These are phyloP conservation scores for Trichomonascus vanleenenianus DNA, from an alignment of 805 yeast species.

Conservation along the genomic window DNA sequence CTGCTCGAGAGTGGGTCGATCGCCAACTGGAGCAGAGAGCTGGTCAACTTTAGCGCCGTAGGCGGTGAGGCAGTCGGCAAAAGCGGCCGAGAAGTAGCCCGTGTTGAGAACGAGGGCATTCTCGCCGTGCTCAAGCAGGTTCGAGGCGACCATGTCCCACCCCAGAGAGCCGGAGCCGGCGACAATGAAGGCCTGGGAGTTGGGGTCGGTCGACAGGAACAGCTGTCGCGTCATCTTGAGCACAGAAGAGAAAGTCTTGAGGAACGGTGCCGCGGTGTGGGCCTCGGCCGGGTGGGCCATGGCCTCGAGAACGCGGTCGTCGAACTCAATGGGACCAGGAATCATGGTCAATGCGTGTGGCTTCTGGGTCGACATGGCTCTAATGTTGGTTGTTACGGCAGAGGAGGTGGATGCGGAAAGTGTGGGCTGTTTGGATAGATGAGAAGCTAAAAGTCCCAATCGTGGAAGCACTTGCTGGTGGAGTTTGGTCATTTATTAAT, in stretches of 20 bases:
- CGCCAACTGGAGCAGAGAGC: slow-evolving; percentile 67
- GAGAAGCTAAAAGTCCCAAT: background rate
- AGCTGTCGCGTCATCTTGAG: slow-evolving; percentile 62
- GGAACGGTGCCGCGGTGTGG: slow-evolving; percentile 85
- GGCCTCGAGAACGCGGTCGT: slow-evolving; percentile 69
- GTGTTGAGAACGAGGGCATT: slow-evolving; percentile 76
- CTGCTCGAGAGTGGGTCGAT: slow-evolving; percentile 47
- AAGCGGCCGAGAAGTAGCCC: slow-evolving; percentile 78
- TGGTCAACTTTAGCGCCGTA: slow-evolving; percentile 74
- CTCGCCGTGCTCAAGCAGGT: slow-evolving; percentile 58
- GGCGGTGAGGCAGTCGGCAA: slow-evolving; percentile 64
- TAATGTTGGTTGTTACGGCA: background rate
- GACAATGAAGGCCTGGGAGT: slow-evolving; percentile 73
- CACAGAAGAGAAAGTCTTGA: slow-evolving; percentile 60
- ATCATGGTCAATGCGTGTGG: slow-evolving; percentile 42
- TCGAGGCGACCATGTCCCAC: slow-evolving; percentile 85
- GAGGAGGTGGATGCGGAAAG: background rate
- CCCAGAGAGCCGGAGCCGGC: slow-evolving; percentile 94
- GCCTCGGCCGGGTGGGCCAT: slow-evolving; percentile 78
- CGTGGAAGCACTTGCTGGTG: slow-evolving; percentile 2
- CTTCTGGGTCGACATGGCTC: slow-evolving; percentile 13
- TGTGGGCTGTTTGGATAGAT: background rate
- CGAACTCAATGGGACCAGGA: slow-evolving; percentile 84
- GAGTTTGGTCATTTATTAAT: slow-evolving; percentile 1
- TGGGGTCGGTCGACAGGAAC: slow-evolving; percentile 58